These are phyloP conservation scores for Coniella lustricola DNA, from an alignment of 2,329 filamentous ascomycete species.

Conservation along the genomic window DNA sequence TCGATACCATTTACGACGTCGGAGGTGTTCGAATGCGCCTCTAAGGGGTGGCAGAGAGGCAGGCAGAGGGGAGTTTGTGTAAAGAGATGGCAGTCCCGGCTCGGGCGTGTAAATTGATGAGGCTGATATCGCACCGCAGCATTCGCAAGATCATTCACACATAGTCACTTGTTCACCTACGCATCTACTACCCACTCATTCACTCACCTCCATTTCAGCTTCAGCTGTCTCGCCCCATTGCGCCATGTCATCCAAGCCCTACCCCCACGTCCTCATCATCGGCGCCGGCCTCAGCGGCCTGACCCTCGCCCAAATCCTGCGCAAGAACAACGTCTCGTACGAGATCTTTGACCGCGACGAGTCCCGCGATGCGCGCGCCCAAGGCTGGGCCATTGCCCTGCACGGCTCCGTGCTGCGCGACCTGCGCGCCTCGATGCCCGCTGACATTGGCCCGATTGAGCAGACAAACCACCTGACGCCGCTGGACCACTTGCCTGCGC, in stretches of 20 bases:
- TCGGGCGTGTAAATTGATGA: too few relatives aligned
- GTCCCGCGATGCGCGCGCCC: slow-evolving; percentile 16
- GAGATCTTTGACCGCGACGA: slow-evolving; percentile 33
- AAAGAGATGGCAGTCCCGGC: too few relatives aligned
- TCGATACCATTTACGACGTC: too few relatives aligned
- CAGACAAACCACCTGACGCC: slow-evolving; percentile 21
- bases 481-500: slow-evolving; percentile 19
- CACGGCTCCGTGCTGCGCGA: slow-evolving; percentile 21
- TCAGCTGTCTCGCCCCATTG: too few relatives aligned
- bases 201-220: too few relatives aligned
- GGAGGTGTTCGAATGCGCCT: too few relatives aligned
- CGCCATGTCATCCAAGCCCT: not conserved
- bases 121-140: too few relatives aligned
- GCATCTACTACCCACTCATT: too few relatives aligned
- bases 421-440: slow-evolving; percentile 18
- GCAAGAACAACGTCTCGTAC: slow-evolving; percentile 26
- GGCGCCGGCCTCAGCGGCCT: slow-evolving; percentile 36
- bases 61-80: too few relatives aligned
- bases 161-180: too few relatives aligned
- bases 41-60: too few relatives aligned
- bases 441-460: slow-evolving; percentile 18
- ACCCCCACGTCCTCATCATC: slow-evolving; percentile 30
- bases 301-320: slow-evolving; percentile 32
- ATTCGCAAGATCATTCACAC: too few relatives aligned
- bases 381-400: slow-evolving; percentile 28